Conservation (phyloP, 805 yeast genomes). For the Kodamaea restingae region DNA sequence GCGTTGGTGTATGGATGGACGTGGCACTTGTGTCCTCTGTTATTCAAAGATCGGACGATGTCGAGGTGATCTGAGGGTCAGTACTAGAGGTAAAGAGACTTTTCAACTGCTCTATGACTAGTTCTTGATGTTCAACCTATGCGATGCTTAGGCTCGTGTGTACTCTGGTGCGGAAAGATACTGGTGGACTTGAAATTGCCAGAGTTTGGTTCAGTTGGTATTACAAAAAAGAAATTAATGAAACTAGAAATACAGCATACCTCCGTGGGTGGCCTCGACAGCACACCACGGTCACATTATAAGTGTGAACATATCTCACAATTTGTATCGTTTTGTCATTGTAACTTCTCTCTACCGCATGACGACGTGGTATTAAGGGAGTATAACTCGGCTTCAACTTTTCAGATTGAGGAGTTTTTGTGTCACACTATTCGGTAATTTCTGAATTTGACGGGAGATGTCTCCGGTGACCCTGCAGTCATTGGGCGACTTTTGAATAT, state of each 20-base stretch:
- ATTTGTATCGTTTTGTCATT: too few relatives aligned
- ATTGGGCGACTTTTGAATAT: too few relatives aligned
- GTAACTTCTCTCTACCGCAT: too few relatives aligned
- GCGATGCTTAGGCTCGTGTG: background rate
- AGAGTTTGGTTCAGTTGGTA: slow-evolving; percentile 1
- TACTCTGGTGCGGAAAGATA: slow-evolving; percentile 1
- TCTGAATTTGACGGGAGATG: too few relatives aligned
- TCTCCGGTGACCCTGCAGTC: too few relatives aligned
- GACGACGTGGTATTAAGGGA: too few relatives aligned
- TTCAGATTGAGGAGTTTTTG: slow-evolving; percentile 1
- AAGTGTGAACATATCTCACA: too few relatives aligned
- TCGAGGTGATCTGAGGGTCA: background rate
- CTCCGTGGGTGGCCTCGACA: too few relatives aligned
- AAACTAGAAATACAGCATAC: background rate
- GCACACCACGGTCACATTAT: too few relatives aligned
- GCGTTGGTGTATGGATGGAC: background rate
- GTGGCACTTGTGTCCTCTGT: background rate
- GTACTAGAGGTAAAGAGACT: background rate
- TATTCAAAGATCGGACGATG: background rate
- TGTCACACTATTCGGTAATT: background rate
- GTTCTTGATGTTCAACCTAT: background rate
- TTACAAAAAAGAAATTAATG: slow-evolving; percentile 1
- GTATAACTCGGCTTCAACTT: slow-evolving; percentile 1
- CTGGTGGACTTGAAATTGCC: slow-evolving; percentile 3
- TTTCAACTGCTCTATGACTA: background rate